phyloP scores from a whole-genome alignment of 2,329 filamentous ascomycete species.

The Aspergillus aculeatus region DNA sequence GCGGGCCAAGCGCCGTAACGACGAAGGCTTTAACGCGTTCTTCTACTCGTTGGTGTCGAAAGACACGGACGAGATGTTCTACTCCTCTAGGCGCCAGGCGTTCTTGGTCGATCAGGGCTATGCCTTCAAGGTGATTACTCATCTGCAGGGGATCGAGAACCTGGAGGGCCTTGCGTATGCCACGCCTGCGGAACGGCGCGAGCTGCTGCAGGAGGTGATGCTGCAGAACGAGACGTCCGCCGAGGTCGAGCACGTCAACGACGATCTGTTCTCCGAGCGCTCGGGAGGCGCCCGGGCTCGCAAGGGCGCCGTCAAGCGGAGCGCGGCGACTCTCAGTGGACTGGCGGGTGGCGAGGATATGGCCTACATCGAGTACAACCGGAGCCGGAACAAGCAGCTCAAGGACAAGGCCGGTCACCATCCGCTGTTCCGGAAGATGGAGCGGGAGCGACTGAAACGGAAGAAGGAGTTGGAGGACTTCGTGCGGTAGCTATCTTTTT shows the following conservation, averaged over 20 bases:
- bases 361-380: constrained; percentile 89
- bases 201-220: constrained; percentile 84
- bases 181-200: constrained; percentile 74
- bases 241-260: constrained; percentile 68
- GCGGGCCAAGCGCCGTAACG: constrained; percentile 89
- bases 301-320: constrained; percentile 68
- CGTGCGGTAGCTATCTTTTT: constrained; percentile 13
- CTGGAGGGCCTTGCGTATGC: constrained; percentile 77
- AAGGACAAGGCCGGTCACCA: constrained; percentile 62
- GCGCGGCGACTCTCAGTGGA: constrained; percentile 80
- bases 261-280: constrained; percentile 64
- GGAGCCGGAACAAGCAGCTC: constrained; percentile 65
- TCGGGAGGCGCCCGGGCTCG: constrained; percentile 43
- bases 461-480: constrained; percentile 46
- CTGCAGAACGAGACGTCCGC: constrained; percentile 77
- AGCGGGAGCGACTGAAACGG: constrained; percentile 60
- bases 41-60: constrained; percentile 98
- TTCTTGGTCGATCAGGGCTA: constrained; percentile 98
- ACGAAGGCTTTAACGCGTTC: constrained; percentile 98
- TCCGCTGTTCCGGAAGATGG: constrained; percentile 65
- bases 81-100: constrained; percentile 92
- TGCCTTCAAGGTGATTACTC: constrained; percentile 98
- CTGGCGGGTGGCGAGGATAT: constrained; percentile 91
- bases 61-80: constrained; percentile 97
- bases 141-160: constrained; percentile 84